Evolutionary conservation across 2,329 filamentous ascomycete genomes (phyloP), one percentile per base, ranked within the genome.

Genomic region (Fusarium sp.): DNA sequence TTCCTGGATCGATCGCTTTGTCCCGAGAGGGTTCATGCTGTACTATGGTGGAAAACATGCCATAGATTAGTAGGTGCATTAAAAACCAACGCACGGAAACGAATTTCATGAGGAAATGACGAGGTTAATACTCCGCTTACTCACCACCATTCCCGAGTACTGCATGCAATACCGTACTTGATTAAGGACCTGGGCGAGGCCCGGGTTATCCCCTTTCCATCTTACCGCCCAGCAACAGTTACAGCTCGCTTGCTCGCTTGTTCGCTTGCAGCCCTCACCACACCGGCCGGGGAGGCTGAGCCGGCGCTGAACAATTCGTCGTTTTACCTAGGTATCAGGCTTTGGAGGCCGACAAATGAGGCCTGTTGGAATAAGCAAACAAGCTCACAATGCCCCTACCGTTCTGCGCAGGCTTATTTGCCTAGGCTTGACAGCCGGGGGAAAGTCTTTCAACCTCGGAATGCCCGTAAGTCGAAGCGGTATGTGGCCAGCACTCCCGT

Each of bases 281-380:
- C 66, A 67, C 58, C 66, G 67, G 67, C 58, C 66, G 67, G 67
- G 46, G 66, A 63, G 67, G 67, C 67, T 63, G 43, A 70, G 67
- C 53, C 67, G 53, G 58, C 52, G 67, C 42, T 53, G 58, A 64
- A 26, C 62, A 70, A 67, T 70, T 67, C 62, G 62, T 59, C 45
- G 66, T 69, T 70, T 58, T 48, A 25, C 37, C 54, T 45, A 46
- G n/a, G 39, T 50, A 28, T 50, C 52, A 67, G 52, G 53, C 55
- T 52, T 67, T 54, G 30, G 48, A 62, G 51, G 61, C 55, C 69
- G 61, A 61, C 37, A 34, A 57, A 39, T 65, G 49, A 64, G 49
- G 57, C 62, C 62, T 39, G 42, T 49, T 42, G 42, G 50, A 56
- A 65, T 65, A 69, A 62, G 66, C 58, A 70, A 63, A 53, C 62